Evolutionary conservation across 225 moss, liverwort and hornwort species (phyloP).

Genomic region (Lunularia cruciata): DNA sequence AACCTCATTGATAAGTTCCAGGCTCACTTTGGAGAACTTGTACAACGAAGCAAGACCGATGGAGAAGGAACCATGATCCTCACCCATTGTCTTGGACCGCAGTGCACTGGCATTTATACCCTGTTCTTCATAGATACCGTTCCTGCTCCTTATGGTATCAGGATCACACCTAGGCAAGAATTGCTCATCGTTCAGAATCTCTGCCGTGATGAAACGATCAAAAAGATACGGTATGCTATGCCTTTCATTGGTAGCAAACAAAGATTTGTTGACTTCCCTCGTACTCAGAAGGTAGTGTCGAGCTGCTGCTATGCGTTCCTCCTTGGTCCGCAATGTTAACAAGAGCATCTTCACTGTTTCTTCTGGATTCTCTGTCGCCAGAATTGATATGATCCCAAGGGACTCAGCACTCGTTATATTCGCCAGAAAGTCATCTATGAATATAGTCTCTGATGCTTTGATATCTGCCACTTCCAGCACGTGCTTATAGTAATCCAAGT

Average conservation of each 20-base stretch:
- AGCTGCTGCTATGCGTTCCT: slow-evolving; percentile 23
- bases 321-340: slow-evolving; percentile 24
- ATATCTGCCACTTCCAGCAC: slow-evolving; percentile 14
- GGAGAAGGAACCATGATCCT: slow-evolving; percentile 13
- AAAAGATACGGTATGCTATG: slow-evolving; percentile 12
- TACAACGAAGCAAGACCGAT: neutral
- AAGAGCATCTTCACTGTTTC: slow-evolving; percentile 12
- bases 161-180: slow-evolving; percentile 1
- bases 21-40: slow-evolving; percentile 20
- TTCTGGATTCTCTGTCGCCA: neutral
- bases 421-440: slow-evolving; percentile 17
- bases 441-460: slow-evolving; percentile 28
- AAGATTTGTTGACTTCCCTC: slow-evolving; percentile 7
- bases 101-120: neutral
- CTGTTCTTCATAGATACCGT: neutral
- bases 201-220: slow-evolving; percentile 34
- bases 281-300: neutral
- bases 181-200: slow-evolving; percentile 13
- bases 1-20: neutral
- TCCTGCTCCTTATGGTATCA: neutral
- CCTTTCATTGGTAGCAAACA: slow-evolving; percentile 23
- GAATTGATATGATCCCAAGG: slow-evolving; percentile 30
- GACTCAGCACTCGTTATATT: slow-evolving; percentile 31
- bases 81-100: slow-evolving; percentile 9
- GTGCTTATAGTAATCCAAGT: slow-evolving; percentile 13